A percentile compares a stretch with the other conserved stretches of the same genome.
phyloP scores from a whole-genome alignment of 805 yeast species.

The Lachancea dasiensis region DNA sequence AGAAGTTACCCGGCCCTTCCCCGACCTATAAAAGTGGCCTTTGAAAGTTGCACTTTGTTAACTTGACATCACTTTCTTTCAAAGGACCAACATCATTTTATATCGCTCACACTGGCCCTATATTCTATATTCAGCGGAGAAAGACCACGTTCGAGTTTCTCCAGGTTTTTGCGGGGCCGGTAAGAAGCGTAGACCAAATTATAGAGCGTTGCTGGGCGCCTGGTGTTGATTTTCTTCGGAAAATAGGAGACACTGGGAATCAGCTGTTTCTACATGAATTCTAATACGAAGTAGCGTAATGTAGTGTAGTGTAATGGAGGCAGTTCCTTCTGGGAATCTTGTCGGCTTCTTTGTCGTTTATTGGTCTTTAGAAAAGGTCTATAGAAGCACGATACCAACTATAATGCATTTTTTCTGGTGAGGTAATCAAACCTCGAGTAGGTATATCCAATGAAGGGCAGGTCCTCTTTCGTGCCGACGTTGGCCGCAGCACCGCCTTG shows the following conservation, averaged over 20 bases:
- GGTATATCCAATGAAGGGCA: slow-evolving; percentile 97
- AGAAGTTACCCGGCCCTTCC: background rate
- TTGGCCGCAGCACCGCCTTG: slow-evolving; percentile 43
- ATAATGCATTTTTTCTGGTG: slow-evolving; percentile 59
- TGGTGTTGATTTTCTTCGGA: slow-evolving; percentile 29
- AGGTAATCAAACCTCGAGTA: slow-evolving; percentile 91
- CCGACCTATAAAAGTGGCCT: background rate
- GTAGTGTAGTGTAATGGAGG: too few species aligned
- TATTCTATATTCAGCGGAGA: slow-evolving; percentile 6
- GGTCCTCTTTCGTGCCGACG: slow-evolving; percentile 64
- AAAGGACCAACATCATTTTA: slow-evolving; percentile 27
- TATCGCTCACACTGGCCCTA: slow-evolving; percentile 12
- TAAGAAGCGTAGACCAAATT: slow-evolving; percentile 27
- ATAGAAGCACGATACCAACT: too few species aligned
- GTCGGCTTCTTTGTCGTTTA: too few species aligned
- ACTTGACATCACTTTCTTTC: slow-evolving; percentile 3
- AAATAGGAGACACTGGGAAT: slow-evolving; percentile 34
- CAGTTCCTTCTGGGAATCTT: too few species aligned
- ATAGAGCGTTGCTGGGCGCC: slow-evolving; percentile 40
- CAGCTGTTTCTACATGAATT: slow-evolving; percentile 35
- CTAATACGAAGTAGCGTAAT: too few species aligned
- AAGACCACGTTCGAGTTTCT: slow-evolving; percentile 4
- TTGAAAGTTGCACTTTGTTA: background rate
- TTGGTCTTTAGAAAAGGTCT: too few species aligned
- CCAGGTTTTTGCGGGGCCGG: slow-evolving; percentile 10